Evolutionary conservation across 495 filamentous ascomycete species (phyloP).

Genomic region (Xylaria curta): DNA sequence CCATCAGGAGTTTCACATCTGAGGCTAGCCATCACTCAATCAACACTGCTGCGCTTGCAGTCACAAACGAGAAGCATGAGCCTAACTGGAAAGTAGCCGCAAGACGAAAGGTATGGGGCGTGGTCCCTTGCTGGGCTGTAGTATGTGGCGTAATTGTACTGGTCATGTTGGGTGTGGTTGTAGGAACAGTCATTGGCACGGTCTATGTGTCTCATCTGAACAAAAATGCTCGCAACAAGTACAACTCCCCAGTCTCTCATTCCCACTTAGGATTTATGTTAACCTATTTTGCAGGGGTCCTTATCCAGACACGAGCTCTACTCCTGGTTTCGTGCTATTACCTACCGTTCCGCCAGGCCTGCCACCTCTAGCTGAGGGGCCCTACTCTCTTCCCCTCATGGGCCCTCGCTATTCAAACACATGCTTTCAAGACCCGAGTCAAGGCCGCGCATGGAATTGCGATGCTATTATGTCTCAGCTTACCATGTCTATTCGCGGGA

Average conservation of each 20-base stretch:
- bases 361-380: slow-evolving; percentile 67
- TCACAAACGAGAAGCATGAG: slow-evolving; percentile 49
- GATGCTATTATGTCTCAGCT: slow-evolving; percentile 45
- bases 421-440: slow-evolving; percentile 68
- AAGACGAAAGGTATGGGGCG: slow-evolving; percentile 65
- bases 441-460: slow-evolving; percentile 75
- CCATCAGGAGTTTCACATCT: slow-evolving; percentile 55
- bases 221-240: slow-evolving; percentile 38
- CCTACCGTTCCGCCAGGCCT: slow-evolving; percentile 63
- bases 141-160: slow-evolving; percentile 57
- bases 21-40: slow-evolving; percentile 53
- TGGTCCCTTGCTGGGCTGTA: slow-evolving; percentile 73
- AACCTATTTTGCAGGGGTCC: slow-evolving; percentile 28
- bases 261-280: slow-evolving; percentile 20
- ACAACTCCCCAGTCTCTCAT: not conserved
- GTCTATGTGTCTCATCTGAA: slow-evolving; percentile 38
- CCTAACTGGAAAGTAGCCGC: slow-evolving; percentile 64
- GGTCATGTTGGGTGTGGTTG: slow-evolving; percentile 65
- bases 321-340: slow-evolving; percentile 70
- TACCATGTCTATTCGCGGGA: slow-evolving; percentile 38
- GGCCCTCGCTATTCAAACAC: slow-evolving; percentile 64
- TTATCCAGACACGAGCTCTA: slow-evolving; percentile 40
- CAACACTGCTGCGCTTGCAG: slow-evolving; percentile 40
- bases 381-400: slow-evolving; percentile 64
- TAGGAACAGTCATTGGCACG: slow-evolving; percentile 61